Conservation (phyloP, 495 filamentous ascomycete species). For the Choiromyces venosus region DNA sequence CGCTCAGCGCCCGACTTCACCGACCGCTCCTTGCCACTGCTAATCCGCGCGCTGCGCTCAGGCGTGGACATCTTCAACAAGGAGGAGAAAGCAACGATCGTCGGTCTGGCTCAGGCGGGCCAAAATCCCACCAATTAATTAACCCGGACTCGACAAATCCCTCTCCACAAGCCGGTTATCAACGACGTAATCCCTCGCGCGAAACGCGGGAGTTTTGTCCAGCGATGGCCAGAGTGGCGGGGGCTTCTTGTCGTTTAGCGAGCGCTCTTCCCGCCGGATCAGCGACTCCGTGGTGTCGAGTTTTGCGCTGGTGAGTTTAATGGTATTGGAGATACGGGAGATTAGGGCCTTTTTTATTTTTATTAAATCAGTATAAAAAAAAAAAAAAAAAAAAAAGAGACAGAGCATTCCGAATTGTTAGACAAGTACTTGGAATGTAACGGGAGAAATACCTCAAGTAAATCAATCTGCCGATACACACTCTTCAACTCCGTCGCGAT, state of each 20-base stretch:
- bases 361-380: slow-evolving; percentile 5
- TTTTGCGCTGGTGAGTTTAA: slow-evolving; percentile 38
- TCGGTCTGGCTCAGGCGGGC: slow-evolving; percentile 1
- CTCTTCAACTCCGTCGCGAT: slow-evolving; percentile 38
- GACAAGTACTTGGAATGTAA: too few species aligned
- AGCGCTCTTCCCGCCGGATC: slow-evolving; percentile 37
- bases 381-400: background rate
- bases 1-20: slow-evolving; percentile 63
- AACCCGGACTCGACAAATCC: background rate
- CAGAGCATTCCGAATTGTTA: too few species aligned
- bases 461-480: slow-evolving; percentile 40
- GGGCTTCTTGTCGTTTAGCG: slow-evolving; percentile 36
- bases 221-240: slow-evolving; percentile 37
- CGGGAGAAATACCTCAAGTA: slow-evolving; percentile 33
- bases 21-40: slow-evolving; percentile 54
- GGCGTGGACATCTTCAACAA: slow-evolving; percentile 45
- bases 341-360: slow-evolving; percentile 21
- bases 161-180: slow-evolving; percentile 1
- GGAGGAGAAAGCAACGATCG: slow-evolving; percentile 35
- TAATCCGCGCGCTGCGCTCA: slow-evolving; percentile 62
- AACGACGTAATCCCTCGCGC: slow-evolving; percentile 35
- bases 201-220: slow-evolving; percentile 34
- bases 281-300: slow-evolving; percentile 39
- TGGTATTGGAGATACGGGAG: slow-evolving; percentile 34
- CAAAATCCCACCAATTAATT: background rate